Evolutionary conservation across 257 asterid species (phyloP), one percentile per base, ranked within the genome.

Genomic region (Solanum ossicruentum): DNA sequence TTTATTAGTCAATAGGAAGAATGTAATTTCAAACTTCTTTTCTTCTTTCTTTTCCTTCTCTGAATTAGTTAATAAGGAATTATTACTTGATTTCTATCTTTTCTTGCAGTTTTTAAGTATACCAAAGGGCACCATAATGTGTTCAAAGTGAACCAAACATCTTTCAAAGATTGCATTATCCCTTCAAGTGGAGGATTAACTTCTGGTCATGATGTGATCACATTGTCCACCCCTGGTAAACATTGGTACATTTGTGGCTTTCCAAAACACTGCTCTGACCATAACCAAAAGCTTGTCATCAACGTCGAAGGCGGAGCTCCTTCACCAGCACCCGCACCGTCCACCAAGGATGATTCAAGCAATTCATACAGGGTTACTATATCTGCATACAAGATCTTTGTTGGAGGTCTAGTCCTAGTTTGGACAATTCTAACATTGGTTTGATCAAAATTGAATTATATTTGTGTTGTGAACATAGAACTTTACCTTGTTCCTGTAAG

Each of bases 171-270:
- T 3, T 86, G 88, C 80, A 15, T 57, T 18, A 3, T 7, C 6
- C 21, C 84, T 45, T n/a, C 36, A 20, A 32, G 17, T 52, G 52
- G 13, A 17, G 83, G 83, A 16, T 32, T 82, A 57, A 71, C 84
- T 72, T 9, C 55, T 54, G 89, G 89, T 5, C 4, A 70, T 12
- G 89, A 87, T 49, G 52, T 32, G 11, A 49, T 84, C 0, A 21
- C 83, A 8, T 86, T 87, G 10, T 32, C 85, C 6, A 5, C 80
- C 0, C 56, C 87, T 8, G 89, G 89, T 26, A 70, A 49, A 47
- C 84, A 80, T 43, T 87, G 89, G 89, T 87, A 87, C 83, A 71
- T 87, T 45, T 84, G 89, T 70, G 87, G 84, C 17, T 5, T 87
- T 8, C 3, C 43, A 5, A 17, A 32, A 17, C 89, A 87, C 16